These are phyloP conservation scores for Trametopsis cervina DNA, from an alignment of 768 basidiomycete genomes.

Conservation along the genomic window DNA sequence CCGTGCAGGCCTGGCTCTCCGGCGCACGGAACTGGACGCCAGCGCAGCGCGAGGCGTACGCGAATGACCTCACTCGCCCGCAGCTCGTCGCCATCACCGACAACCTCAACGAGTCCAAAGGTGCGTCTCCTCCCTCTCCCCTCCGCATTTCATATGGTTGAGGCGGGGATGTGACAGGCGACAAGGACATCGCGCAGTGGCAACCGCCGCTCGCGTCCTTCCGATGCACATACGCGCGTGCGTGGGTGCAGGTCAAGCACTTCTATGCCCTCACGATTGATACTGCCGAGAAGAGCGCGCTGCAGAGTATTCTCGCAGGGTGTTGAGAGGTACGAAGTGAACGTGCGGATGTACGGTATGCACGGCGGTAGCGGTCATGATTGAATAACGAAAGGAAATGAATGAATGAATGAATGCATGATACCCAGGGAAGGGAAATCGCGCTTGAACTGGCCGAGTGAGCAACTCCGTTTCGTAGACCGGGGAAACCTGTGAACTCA, in stretches of 20 bases:
- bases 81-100: constrained; percentile 46
- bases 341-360: too few species aligned
- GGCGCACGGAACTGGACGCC: constrained; percentile 46
- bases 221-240: constrained; percentile 45
- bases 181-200: constrained; percentile 46
- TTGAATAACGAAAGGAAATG: too few species aligned
- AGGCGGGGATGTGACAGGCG: constrained; percentile 25
- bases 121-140: constrained; percentile 17
- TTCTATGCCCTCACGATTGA: constrained; percentile 43
- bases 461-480: too few species aligned
- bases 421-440: too few species aligned
- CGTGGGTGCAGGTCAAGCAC: constrained; percentile 45
- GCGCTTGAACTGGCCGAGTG: too few species aligned
- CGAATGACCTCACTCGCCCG: constrained; percentile 49
- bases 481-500: too few species aligned
- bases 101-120: constrained; percentile 42
- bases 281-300: constrained; percentile 42
- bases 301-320: constrained; percentile 31
- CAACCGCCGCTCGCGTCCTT: constrained; percentile 42
- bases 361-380: too few species aligned
- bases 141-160: background rate
- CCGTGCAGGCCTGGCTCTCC: constrained; percentile 43
- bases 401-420: too few species aligned
- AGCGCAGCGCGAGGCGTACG: constrained; percentile 42
- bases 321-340: constrained; percentile 27